phyloP scores from a whole-genome alignment of 768 basidiomycete genomes.

The Lactifluus rugatus region DNA sequence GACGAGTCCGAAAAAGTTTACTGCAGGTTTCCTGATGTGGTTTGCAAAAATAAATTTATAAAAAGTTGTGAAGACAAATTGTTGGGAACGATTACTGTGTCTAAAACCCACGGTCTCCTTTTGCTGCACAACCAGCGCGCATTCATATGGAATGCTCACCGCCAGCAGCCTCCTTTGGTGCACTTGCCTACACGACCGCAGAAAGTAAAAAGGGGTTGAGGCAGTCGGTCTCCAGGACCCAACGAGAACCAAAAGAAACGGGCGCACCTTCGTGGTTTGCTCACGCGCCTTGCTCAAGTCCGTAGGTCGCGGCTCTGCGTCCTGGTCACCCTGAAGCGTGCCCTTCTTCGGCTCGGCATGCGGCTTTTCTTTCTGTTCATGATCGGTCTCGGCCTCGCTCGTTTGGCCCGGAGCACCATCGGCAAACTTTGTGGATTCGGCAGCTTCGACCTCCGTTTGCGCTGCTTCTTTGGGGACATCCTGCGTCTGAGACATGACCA shows the following conservation, averaged over 20 bases:
- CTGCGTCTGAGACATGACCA: constrained; percentile 13
- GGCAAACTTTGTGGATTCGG: constrained; percentile 11
- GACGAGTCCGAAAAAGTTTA: too few species aligned
- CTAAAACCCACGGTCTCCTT: neutral
- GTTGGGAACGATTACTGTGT: neutral
- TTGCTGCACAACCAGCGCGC: neutral
- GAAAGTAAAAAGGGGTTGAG: neutral
- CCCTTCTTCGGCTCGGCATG: constrained; percentile 13
- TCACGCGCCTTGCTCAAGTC: constrained; percentile 19
- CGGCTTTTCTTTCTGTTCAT: constrained; percentile 22
- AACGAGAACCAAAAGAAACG: neutral
- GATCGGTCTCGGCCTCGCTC: constrained; percentile 20
- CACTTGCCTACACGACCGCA: neutral
- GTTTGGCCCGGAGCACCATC: constrained; percentile 21
- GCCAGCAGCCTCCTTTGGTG: constrained; percentile 1
- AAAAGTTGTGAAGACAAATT: neutral
- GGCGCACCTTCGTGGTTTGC: constrained; percentile 12
- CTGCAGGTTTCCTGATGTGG: too few species aligned
- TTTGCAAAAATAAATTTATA: neutral
- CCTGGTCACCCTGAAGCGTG: constrained; percentile 18
- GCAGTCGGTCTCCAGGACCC: neutral
- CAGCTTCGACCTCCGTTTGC: constrained; percentile 19
- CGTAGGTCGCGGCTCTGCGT: constrained; percentile 12
- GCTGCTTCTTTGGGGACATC: constrained; percentile 23
- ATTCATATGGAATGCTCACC: neutral